Percentiles rank a stretch among this genome's conserved stretches.
These are phyloP conservation scores for Echinosophora koreensis DNA, from an alignment of 306 rosid species.

Conservation along the genomic window DNA sequence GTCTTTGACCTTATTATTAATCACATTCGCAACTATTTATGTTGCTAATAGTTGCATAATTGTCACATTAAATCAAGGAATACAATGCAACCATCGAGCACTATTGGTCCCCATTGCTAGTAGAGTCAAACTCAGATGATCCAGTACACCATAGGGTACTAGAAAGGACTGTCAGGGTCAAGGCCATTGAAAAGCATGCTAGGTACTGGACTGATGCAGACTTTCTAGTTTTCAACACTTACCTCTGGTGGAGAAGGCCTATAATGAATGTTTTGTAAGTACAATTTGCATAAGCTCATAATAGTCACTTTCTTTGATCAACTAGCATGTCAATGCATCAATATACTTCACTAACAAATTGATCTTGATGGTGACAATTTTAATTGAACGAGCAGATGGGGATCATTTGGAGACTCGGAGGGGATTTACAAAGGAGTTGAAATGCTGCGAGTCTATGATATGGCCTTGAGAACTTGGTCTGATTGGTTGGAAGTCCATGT, in stretches of 20 bases:
- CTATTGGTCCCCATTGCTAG: slow-evolving; percentile 87
- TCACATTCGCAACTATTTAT: slow-evolving; percentile 7
- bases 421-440: slow-evolving; percentile 65
- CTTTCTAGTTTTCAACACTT: slow-evolving; percentile 72
- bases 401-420: slow-evolving; percentile 69
- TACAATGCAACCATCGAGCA: slow-evolving; percentile 79
- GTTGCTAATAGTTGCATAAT: slow-evolving; percentile 4
- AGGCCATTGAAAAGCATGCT: slow-evolving; percentile 83
- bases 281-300: not conserved
- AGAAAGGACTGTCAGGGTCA: slow-evolving; percentile 69
- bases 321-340: slow-evolving; percentile 1
- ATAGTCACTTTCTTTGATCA: slow-evolving; percentile 22
- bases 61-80: slow-evolving; percentile 56
- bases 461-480: slow-evolving; percentile 90
- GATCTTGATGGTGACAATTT: slow-evolving; percentile 41
- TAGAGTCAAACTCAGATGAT: slow-evolving; percentile 87
- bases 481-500: slow-evolving; percentile 93
- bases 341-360: no score
- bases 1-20: not conserved
- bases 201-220: slow-evolving; percentile 77
- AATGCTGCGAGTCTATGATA: slow-evolving; percentile 78
- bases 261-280: slow-evolving; percentile 69
- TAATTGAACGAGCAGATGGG: slow-evolving; percentile 65
- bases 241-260: slow-evolving; percentile 91
- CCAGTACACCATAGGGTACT: slow-evolving; percentile 76